phyloP scores from a whole-genome alignment of 345 rosid genomes.

The Moricandia arvensis region DNA sequence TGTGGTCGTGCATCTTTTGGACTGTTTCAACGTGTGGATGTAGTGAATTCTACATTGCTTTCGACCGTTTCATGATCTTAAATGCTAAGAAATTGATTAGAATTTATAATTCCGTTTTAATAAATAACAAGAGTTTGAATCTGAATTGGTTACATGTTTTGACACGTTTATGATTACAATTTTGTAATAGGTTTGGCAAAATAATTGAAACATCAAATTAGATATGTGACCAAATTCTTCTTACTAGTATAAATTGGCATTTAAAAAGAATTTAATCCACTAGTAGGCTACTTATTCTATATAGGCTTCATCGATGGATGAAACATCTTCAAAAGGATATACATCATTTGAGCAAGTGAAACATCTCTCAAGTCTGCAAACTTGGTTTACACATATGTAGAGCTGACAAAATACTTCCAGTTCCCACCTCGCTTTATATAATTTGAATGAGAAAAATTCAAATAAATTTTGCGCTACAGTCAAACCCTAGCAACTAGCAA shows the following conservation, averaged over 20 bases:
- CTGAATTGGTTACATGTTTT: background rate
- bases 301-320: background rate
- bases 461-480: too few relatives aligned
- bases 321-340: background rate
- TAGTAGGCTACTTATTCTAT: background rate
- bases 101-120: background rate
- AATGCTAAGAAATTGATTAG: background rate
- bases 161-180: background rate
- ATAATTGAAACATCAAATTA: background rate
- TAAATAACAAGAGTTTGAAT: background rate
- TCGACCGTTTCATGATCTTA: background rate
- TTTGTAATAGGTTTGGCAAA: background rate
- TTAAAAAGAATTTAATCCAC: background rate
- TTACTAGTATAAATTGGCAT: background rate
- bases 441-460: too few relatives aligned
- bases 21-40: background rate
- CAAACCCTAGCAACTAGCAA: too few relatives aligned
- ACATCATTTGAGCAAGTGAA: background rate
- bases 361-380: slow-evolving; percentile 23
- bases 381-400: background rate
- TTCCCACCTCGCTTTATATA: too few relatives aligned
- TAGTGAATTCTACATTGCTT: background rate
- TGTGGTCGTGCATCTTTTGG: background rate
- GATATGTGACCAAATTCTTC: background rate
- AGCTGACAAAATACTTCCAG: too few relatives aligned